Evolutionary conservation across 1,284 basidiomycete genomes (phyloP).

Genomic region (Retiboletus fuscus): DNA sequence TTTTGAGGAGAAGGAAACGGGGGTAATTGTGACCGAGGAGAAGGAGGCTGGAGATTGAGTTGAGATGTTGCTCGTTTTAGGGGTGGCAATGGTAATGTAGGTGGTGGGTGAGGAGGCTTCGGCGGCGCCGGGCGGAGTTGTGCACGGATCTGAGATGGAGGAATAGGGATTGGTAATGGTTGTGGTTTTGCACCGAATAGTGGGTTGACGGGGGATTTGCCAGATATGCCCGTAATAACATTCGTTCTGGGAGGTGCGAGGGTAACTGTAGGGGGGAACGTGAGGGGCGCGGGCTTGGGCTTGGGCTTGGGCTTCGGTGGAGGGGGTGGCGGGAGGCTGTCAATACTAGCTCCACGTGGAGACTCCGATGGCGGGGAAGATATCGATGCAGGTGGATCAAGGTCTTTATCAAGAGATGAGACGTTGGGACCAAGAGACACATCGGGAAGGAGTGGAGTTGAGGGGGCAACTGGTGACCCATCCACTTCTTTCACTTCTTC

Average conservation of each 20-base stretch:
- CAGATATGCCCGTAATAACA: slow-evolving; percentile 42
- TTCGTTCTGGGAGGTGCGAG: slow-evolving; percentile 37
- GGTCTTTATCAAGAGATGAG: slow-evolving; percentile 26
- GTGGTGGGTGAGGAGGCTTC: slow-evolving; percentile 35
- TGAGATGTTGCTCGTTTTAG: slow-evolving; percentile 35
- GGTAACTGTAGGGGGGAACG: slow-evolving; percentile 14
- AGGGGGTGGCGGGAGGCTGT: slow-evolving; percentile 39
- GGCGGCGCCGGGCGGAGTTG: slow-evolving; percentile 47
- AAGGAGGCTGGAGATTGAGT: slow-evolving; percentile 19
- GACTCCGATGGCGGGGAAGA: slow-evolving; percentile 22
- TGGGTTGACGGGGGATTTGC: slow-evolving; percentile 43
- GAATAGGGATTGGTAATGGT: slow-evolving; percentile 46
- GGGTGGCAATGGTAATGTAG: slow-evolving; percentile 38
- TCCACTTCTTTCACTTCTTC: slow-evolving; percentile 10
- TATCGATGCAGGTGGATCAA: slow-evolving; percentile 14
- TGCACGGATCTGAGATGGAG: slow-evolving; percentile 46
- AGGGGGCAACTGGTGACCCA: slow-evolving; percentile 5
- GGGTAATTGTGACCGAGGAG: slow-evolving; percentile 26
- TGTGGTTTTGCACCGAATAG: slow-evolving; percentile 42
- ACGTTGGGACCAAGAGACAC: slow-evolving; percentile 23
- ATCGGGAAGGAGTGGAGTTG: slow-evolving; percentile 27
- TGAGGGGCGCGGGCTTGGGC: slow-evolving; percentile 34
- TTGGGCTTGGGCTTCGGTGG: slow-evolving; percentile 39
- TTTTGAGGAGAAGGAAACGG: slow-evolving; percentile 25
- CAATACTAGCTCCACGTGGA: slow-evolving; percentile 22